phyloP scores from a whole-genome alignment of 805 yeast genomes.

The Candida maltosa region DNA sequence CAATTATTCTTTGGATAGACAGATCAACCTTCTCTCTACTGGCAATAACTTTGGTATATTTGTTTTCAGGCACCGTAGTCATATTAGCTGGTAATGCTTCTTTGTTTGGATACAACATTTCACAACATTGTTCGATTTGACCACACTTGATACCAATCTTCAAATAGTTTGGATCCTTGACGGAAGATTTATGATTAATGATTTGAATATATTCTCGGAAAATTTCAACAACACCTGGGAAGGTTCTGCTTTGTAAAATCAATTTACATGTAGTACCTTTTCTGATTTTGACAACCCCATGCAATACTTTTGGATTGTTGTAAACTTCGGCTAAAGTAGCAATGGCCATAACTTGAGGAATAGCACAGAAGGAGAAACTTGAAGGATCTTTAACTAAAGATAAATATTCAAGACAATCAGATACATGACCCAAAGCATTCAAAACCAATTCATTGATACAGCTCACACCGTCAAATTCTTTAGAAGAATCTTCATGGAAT shows the following conservation, averaged over 20 bases:
- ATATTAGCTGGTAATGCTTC: slow-evolving; percentile 55
- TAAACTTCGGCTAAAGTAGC: slow-evolving; percentile 87
- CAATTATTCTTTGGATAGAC: slow-evolving; percentile 8
- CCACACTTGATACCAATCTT: slow-evolving; percentile 83
- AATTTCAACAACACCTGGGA: slow-evolving; percentile 71
- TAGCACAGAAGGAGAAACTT: slow-evolving; percentile 87
- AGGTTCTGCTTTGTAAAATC: slow-evolving; percentile 69
- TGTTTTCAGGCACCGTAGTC: slow-evolving; percentile 25
- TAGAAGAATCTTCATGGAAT: slow-evolving; percentile 43
- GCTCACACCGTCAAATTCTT: slow-evolving; percentile 57
- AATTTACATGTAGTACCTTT: slow-evolving; percentile 82
- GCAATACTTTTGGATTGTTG: slow-evolving; percentile 72
- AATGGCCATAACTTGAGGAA: slow-evolving; percentile 98
- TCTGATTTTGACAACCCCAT: slow-evolving; percentile 77
- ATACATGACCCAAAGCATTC: slow-evolving; percentile 74
- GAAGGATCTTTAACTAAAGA: slow-evolving; percentile 78
- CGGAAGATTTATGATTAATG: slow-evolving; percentile 77
- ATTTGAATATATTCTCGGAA: slow-evolving; percentile 70
- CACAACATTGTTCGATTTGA: slow-evolving; percentile 84
- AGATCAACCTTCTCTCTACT: slow-evolving; percentile 41
- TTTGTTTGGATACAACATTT: slow-evolving; percentile 60
- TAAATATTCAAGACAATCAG: slow-evolving; percentile 72
- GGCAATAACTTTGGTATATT: slow-evolving; percentile 32
- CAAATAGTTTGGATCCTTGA: slow-evolving; percentile 82
- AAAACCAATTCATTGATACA: slow-evolving; percentile 82